Evolutionary conservation across 1,139 yeast species (phyloP).

Genomic region (Groenewaldozyma sp.): DNA sequence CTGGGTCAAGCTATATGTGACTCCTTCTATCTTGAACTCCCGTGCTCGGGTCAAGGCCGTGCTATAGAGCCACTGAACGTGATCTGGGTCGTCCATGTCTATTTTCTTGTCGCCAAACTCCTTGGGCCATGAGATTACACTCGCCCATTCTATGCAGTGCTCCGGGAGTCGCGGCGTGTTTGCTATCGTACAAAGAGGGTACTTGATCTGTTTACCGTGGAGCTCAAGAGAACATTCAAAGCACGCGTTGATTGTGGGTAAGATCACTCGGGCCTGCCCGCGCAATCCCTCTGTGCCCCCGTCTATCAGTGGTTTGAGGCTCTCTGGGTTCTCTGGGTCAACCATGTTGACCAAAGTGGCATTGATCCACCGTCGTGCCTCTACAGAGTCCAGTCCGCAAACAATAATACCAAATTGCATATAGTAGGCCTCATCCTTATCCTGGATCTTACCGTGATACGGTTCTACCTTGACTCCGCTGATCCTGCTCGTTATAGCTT

Average conservation of each 20-base stretch:
- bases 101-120: constrained; percentile 36
- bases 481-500: constrained; percentile 43
- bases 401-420: constrained; percentile 61
- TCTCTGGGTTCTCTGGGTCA: constrained; percentile 41
- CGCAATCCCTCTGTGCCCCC: constrained; percentile 96
- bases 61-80: constrained; percentile 56
- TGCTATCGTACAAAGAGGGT: constrained; percentile 91
- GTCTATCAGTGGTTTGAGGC: constrained; percentile 74
- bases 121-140: constrained; percentile 65
- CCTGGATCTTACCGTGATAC: constrained; percentile 64
- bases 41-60: constrained; percentile 52
- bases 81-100: constrained; percentile 63
- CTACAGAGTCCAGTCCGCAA: constrained; percentile 85
- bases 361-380: constrained; percentile 89
- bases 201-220: constrained; percentile 59
- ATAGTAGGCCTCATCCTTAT: constrained; percentile 56
- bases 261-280: constrained; percentile 82
- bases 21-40: constrained; percentile 57
- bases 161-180: constrained; percentile 90
- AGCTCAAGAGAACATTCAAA: constrained; percentile 86
- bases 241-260: constrained; percentile 81
- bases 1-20: constrained; percentile 60
- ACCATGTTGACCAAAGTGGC: constrained; percentile 60
- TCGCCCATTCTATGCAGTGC: constrained; percentile 92
- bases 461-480: constrained; percentile 43